These are phyloP conservation scores for Domatiomyces globalis DNA, from an alignment of 2,329 filamentous ascomycete genomes.

Conservation along the genomic window DNA sequence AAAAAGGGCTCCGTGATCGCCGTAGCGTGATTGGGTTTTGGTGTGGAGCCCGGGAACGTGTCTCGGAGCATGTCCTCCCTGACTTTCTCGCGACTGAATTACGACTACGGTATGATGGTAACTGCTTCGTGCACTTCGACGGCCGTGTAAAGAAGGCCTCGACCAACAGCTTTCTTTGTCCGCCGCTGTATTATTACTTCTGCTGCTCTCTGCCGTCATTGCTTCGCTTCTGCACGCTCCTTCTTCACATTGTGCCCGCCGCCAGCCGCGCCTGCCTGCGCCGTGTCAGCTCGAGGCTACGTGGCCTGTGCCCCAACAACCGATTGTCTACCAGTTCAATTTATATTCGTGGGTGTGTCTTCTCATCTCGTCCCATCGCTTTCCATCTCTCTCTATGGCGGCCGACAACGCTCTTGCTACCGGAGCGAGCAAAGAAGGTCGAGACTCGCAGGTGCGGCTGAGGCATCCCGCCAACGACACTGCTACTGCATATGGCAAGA, in stretches of 20 bases:
- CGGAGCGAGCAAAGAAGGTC: slow-evolving; percentile 23
- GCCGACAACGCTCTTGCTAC: slow-evolving; percentile 4
- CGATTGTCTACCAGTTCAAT: neutral
- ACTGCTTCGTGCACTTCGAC: neutral
- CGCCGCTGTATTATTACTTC: neutral
- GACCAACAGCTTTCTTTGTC: neutral
- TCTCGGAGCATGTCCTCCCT: neutral
- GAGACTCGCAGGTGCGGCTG: slow-evolving; percentile 22
- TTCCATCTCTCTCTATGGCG: slow-evolving; percentile 6
- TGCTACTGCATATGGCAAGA: slow-evolving; percentile 10
- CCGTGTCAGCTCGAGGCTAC: neutral
- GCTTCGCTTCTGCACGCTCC: neutral
- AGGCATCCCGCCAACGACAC: slow-evolving; percentile 19
- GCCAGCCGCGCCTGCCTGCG: neutral
- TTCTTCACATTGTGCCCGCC: neutral
- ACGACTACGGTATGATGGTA: too few relatives aligned
- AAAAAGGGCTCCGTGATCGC: too few relatives aligned
- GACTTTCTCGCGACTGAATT: neutral
- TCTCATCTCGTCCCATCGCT: neutral
- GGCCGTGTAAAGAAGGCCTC: neutral
- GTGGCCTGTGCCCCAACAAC: neutral
- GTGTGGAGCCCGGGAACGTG: neutral
- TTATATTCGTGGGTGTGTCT: neutral
- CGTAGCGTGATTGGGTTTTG: neutral
- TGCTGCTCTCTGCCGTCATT: neutral